Percentiles rank a stretch among this genome's conserved stretches.
phyloP scores from a whole-genome alignment of 495 filamentous ascomycete species.

The Penicillium cataractarum region DNA sequence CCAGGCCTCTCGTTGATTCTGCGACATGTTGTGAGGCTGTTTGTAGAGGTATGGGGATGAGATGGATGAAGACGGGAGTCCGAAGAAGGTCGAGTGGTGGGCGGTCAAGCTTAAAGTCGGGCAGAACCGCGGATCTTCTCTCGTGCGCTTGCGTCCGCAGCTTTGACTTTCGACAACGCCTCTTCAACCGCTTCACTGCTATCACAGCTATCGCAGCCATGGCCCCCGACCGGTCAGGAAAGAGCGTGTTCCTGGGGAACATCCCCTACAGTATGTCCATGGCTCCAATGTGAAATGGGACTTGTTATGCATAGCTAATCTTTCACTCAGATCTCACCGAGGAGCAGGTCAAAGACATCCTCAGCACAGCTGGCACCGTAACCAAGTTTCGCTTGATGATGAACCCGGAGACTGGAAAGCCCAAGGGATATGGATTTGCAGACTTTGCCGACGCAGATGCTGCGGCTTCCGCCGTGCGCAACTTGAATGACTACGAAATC shows the following conservation, averaged over 20 bases:
- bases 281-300: background rate
- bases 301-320: conserved; percentile 13
- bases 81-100: conserved; percentile 28
- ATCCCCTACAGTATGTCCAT: conserved; percentile 64
- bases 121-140: conserved; percentile 29
- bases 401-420: conserved; percentile 91
- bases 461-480: conserved; percentile 91
- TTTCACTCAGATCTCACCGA: conserved; percentile 75
- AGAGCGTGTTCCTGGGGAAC: conserved; percentile 82
- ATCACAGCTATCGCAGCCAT: conserved; percentile 38
- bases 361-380: conserved; percentile 83
- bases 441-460: conserved; percentile 91
- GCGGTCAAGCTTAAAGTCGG: conserved; percentile 30
- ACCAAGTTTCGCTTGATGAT: conserved; percentile 93
- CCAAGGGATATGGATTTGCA: conserved; percentile 95
- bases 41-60: conserved; percentile 17
- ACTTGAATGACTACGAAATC: conserved; percentile 93
- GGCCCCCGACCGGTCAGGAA: conserved; percentile 59
- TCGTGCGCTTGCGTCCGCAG: conserved; percentile 9
- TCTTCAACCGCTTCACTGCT: conserved; percentile 6
- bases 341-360: conserved; percentile 90
- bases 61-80: conserved; percentile 30
- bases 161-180: conserved; percentile 13
- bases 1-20: conserved; percentile 67
- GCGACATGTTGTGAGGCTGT: conserved; percentile 50